These are phyloP conservation scores for Lentinula aciculospora DNA, from an alignment of 768 basidiomycete species.

Conservation along the genomic window DNA sequence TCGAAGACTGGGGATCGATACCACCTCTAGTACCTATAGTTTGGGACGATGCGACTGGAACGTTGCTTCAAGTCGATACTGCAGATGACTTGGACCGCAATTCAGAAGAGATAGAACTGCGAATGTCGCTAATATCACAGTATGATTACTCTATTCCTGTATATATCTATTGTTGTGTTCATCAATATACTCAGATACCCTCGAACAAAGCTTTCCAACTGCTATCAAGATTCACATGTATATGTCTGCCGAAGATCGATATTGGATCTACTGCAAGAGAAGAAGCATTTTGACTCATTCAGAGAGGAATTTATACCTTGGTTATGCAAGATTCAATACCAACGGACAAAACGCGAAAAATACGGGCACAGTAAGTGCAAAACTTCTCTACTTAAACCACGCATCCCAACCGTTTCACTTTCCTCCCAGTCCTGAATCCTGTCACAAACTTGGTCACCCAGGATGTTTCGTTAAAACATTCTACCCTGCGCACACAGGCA, in stretches of 20 bases:
- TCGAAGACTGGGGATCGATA: slow-evolving; percentile 64
- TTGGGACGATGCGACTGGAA: slow-evolving; percentile 62
- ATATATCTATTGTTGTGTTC: not conserved
- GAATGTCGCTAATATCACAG: slow-evolving; percentile 71
- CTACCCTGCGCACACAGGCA: slow-evolving; percentile 34
- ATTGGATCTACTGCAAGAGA: slow-evolving; percentile 64
- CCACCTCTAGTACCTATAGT: slow-evolving; percentile 46
- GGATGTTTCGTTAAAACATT: slow-evolving; percentile 51
- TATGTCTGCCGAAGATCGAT: slow-evolving; percentile 80
- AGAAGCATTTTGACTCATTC: slow-evolving; percentile 72
- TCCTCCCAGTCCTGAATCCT: slow-evolving; percentile 38
- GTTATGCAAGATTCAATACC: slow-evolving; percentile 85
- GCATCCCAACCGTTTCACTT: not conserved
- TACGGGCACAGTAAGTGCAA: slow-evolving; percentile 48
- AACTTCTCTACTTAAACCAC: not conserved
- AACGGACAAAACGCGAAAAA: slow-evolving; percentile 49
- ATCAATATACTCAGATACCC: slow-evolving; percentile 51
- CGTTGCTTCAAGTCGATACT: slow-evolving; percentile 69
- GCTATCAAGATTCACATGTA: slow-evolving; percentile 81
- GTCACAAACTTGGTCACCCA: slow-evolving; percentile 39
- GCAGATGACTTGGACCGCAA: slow-evolving; percentile 64
- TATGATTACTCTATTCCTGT: slow-evolving; percentile 22
- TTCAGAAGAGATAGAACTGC: slow-evolving; percentile 64
- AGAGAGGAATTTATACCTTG: slow-evolving; percentile 90
- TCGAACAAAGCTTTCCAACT: slow-evolving; percentile 58